Conservation (phyloP, 2,329 filamentous ascomycete species). For the Capronia epimyces region DNA sequence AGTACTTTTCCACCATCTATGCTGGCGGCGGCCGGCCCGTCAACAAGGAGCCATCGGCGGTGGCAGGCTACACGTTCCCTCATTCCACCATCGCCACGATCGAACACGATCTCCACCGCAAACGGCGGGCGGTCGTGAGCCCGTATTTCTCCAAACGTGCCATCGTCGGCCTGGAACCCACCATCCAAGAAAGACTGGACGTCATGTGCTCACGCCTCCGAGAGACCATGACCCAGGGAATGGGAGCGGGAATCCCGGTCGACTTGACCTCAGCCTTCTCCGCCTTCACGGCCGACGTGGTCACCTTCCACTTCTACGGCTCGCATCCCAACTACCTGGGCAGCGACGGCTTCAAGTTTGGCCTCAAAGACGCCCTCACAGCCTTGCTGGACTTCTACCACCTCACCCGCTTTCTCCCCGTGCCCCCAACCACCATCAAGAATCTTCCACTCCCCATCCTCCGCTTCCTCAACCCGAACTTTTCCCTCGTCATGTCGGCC, state of each 20-base stretch:
- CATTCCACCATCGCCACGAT: conserved; percentile 25
- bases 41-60: conserved; percentile 29
- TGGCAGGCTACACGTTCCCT: conserved; percentile 19
- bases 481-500: conserved; percentile 8
- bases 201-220: conserved; percentile 24
- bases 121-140: conserved; percentile 28
- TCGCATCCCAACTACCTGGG: conserved; percentile 16
- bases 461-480: conserved; percentile 8
- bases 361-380: conserved; percentile 9
- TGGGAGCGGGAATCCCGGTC: conserved; percentile 13
- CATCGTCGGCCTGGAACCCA: conserved; percentile 26
- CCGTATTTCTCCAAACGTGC: conserved; percentile 28
- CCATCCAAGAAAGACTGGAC: conserved; percentile 28
- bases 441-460: conserved; percentile 12
- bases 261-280: conserved; percentile 31
- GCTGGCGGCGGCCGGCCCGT: conserved; percentile 25
- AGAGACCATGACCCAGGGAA: conserved; percentile 6
- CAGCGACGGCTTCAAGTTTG: conserved; percentile 11
- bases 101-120: conserved; percentile 28
- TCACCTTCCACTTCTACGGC: conserved; percentile 24
- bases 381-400: conserved; percentile 6
- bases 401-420: conserved; percentile 17
- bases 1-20: conserved; percentile 35
- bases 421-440: conserved; percentile 14
- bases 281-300: conserved; percentile 32